Evolutionary conservation across 139 green algal species (phyloP).

Genomic region (Bryopsis sp.): DNA sequence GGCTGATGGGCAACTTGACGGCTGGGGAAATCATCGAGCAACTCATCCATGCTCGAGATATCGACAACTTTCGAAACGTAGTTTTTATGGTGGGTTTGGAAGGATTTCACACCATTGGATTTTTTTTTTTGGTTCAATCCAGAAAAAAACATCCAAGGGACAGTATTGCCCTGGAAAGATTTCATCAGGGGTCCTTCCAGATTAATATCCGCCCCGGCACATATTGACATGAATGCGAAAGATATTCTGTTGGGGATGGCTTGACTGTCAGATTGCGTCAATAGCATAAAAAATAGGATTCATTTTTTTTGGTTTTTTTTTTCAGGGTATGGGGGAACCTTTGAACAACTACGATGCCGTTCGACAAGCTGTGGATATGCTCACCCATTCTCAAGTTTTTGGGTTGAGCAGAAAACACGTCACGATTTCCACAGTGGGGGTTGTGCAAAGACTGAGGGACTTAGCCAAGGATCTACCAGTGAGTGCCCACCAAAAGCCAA

Average conservation of each 20-base stretch:
- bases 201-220: no score
- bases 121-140: not conserved
- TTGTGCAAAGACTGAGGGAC: conserved; percentile 63
- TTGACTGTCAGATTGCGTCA: not conserved
- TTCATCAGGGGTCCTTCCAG: no score
- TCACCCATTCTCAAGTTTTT: conserved; percentile 65
- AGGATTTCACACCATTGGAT: not conserved
- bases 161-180: no score
- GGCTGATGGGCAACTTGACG: conserved; percentile 76
- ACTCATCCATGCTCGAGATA: conserved; percentile 64
- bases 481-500: no score
- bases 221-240: no score
- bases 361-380: conserved; percentile 46
- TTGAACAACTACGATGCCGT: conserved; percentile 94
- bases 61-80: conserved; percentile 74
- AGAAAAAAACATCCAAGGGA: no score
- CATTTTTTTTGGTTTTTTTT: not conserved
- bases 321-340: conserved; percentile 89
- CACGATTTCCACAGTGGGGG: conserved; percentile 85
- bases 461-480: conserved; percentile 71
- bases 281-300: not conserved
- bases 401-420: conserved; percentile 60
- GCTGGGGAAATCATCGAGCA: conserved; percentile 94
- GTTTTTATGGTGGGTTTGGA: conserved; percentile 98
- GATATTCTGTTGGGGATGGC: no score